phyloP scores from a whole-genome alignment of 129 eudicot genomes.

The Scalesia atractyloides region DNA sequence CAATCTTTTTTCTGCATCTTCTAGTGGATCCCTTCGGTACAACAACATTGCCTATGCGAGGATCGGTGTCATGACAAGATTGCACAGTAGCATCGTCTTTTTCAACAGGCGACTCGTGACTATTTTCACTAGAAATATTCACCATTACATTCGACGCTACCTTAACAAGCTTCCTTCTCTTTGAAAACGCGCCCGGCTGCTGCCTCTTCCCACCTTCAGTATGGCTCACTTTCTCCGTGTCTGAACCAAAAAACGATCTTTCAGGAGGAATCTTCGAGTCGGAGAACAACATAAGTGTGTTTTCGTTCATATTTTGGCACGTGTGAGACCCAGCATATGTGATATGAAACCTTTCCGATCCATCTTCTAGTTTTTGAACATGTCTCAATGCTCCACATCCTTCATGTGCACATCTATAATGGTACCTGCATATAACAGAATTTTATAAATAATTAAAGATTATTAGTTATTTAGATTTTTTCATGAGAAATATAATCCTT shows the following conservation, averaged over 20 bases:
- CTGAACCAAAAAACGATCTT: background rate
- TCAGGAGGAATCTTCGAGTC: background rate
- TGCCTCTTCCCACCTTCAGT: background rate
- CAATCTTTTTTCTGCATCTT: no score
- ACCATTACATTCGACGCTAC: background rate
- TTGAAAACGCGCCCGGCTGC: background rate
- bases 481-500: no score
- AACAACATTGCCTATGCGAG: no score
- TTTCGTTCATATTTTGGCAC: constrained; percentile 32
- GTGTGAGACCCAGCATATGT: constrained; percentile 58
- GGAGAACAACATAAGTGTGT: constrained; percentile 19
- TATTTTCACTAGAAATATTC: background rate
- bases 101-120: background rate
- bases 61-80: background rate
- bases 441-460: no score
- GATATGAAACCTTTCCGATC: constrained; percentile 40
- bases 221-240: background rate
- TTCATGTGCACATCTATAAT: constrained; percentile 66
- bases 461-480: no score
- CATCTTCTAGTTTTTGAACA: constrained; percentile 51
- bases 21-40: no score
- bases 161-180: background rate
- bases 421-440: constrained; percentile 40
- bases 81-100: background rate
- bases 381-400: constrained; percentile 61